Percentiles rank a stretch among this genome's conserved stretches.
Evolutionary conservation across 2,329 filamentous ascomycete genomes (phyloP).

Genomic region (Gaeumannomyces sp.): DNA sequence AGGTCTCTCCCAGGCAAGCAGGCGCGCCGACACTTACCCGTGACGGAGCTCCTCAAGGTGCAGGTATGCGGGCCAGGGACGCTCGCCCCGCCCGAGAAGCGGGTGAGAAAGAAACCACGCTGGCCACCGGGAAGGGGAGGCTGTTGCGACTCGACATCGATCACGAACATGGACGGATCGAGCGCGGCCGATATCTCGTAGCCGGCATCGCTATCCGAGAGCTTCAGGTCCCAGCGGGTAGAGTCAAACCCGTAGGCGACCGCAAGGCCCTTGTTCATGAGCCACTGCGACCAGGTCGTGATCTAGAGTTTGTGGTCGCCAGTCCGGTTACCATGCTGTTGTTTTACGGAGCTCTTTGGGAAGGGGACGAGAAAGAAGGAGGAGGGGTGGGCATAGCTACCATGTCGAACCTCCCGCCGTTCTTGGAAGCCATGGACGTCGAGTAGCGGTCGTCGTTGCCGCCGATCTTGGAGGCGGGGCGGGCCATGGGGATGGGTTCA

Average conservation of each 20-base stretch:
- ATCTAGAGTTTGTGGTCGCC: background rate
- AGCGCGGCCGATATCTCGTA: background rate
- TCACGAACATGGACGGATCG: background rate
- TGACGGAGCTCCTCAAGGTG: background rate
- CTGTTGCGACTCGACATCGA: conserved; percentile 1
- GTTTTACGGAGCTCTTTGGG: background rate
- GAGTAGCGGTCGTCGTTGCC: background rate
- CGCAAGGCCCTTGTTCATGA: background rate
- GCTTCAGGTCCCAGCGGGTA: background rate
- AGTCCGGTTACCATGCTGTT: background rate
- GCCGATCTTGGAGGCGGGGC: background rate
- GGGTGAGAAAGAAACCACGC: background rate
- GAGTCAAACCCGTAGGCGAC: conserved; percentile 1
- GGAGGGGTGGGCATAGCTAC: background rate
- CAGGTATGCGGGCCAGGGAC: background rate
- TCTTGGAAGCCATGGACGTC: background rate
- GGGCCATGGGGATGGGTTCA: background rate
- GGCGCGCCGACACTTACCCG: background rate
- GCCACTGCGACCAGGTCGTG: conserved; percentile 1
- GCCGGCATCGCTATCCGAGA: background rate
- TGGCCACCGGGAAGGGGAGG: background rate
- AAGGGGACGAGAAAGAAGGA: background rate
- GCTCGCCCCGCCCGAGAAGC: background rate
- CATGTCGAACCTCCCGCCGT: background rate
- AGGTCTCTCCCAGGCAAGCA: too few relatives aligned